Base-by-base conservation (phyloP, 1,284 basidiomycete species). In the Fomitopsis schrenkii region DNA sequence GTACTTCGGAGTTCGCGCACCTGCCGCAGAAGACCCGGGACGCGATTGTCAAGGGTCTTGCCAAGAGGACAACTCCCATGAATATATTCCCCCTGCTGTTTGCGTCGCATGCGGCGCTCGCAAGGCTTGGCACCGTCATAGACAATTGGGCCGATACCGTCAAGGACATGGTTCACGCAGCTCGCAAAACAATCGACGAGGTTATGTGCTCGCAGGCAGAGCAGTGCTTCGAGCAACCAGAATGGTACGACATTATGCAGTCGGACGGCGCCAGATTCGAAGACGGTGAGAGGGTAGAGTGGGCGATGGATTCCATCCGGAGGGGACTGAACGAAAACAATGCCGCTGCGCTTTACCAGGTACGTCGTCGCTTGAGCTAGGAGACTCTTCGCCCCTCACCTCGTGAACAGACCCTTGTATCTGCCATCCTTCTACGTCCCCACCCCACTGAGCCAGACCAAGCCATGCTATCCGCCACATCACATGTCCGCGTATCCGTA, bases 311-410 rank as follows among this genome's bases (percentile, higher is more conserved):
- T 14, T 79, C 87, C 4, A 72, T 94, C 40, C 71, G 83, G 65
- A 72, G 86, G 63, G 83, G 87, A 1, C 77, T 84, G 66, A 81
- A 73, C 61, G 88, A 85, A 63, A 77, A 79, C 55, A 85, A 84
- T 67, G 90, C 90, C 5, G 85, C 84, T 0, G 73, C 73, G 35
- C 74, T 94, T 14, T 95, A 95, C 73, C 91, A 94, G 82, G 92
- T 84, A 50, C 57, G 79, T 70, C 8, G 14, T 52, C 44, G 6
- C 45, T 35, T 19, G 33, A 62, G 46, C 42, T 54, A 19, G 28
- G 48, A n/a, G 53, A 28, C n/a, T 50, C 54, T 41, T 40, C n/a
- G 36, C 19, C 62, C 19, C 57, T 33, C 50, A 46, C 50, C 33
- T 45, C 44, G 6, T n/a, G 3, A 52, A 5, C 69, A 95, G 90